These are phyloP conservation scores for Aureobasidium uvarum DNA, from an alignment of 2,329 filamentous ascomycete species.

Conservation along the genomic window DNA sequence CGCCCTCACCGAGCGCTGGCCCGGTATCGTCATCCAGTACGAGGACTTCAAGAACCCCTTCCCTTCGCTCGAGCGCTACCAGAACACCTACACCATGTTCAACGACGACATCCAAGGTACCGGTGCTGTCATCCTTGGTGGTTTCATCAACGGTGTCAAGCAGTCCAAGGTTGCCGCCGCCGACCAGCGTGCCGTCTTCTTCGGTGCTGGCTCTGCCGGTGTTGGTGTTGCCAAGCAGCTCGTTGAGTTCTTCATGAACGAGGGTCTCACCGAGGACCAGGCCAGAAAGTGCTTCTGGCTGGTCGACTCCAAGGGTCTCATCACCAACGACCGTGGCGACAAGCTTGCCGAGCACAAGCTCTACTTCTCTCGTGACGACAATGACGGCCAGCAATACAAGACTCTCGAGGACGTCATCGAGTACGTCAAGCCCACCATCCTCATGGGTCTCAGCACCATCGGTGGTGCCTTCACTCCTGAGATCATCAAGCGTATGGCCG, in stretches of 20 bases:
- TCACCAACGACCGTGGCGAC: conserved; percentile 90
- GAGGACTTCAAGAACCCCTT: conserved; percentile 99
- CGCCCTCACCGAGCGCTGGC: conserved; percentile 75
- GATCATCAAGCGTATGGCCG: conserved; percentile 64
- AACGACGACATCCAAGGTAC: conserved; percentile 92
- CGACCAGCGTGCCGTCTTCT: conserved; percentile 93
- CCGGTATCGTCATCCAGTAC: conserved; percentile 79
- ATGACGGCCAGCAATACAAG: conserved; percentile 65
- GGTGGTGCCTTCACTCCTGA: conserved; percentile 91
- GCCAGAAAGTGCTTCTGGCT: conserved; percentile 94
- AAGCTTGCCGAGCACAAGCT: conserved; percentile 82
- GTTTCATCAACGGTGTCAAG: conserved; percentile 74
- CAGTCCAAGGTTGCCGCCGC: conserved; percentile 79
- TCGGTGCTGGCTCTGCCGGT: conserved; percentile 92
- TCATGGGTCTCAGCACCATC: conserved; percentile 92
- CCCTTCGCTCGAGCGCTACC: conserved; percentile 86
- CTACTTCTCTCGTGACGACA: conserved; percentile 65
- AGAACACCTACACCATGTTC: conserved; percentile 88
- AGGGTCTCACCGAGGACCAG: conserved; percentile 82
- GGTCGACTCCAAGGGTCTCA: conserved; percentile 85
- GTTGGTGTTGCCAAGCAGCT: conserved; percentile 98
- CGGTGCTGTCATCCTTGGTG: conserved; percentile 88
- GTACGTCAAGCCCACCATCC: conserved; percentile 89
- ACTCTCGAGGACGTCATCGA: conserved; percentile 88
- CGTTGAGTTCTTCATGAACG: conserved; percentile 92